A percentile compares a stretch with the other conserved stretches of the same genome.
Conservation (phyloP, 163 green algal species). For the Prototheca wickerhamii region DNA sequence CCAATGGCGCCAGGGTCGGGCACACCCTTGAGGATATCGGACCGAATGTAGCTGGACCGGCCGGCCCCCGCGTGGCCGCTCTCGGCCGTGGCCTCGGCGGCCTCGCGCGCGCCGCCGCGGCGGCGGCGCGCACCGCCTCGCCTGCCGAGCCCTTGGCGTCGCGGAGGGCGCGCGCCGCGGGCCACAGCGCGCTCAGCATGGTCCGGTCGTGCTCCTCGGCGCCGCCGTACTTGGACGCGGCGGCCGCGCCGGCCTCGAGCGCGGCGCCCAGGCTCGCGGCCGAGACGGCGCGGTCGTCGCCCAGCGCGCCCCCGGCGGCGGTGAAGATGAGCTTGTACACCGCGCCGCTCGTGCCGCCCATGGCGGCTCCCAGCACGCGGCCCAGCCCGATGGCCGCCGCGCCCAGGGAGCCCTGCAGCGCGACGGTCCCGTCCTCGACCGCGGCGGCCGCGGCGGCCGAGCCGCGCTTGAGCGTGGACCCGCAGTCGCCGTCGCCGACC, state of each 20-base stretch:
- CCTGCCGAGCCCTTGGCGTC: background rate
- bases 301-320: slow-evolving; percentile 38
- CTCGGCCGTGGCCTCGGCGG: slow-evolving; percentile 52
- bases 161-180: slow-evolving; percentile 35
- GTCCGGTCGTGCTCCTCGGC: slow-evolving; percentile 63
- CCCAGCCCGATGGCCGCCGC: slow-evolving; percentile 20
- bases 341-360: slow-evolving; percentile 66
- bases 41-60: slow-evolving; percentile 63
- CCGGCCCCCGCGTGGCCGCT: slow-evolving; percentile 59
- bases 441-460: slow-evolving; percentile 37
- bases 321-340: slow-evolving; percentile 76
- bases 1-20: slow-evolving; percentile 68
- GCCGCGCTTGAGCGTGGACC: slow-evolving; percentile 55
- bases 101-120: slow-evolving; percentile 43
- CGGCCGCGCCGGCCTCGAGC: slow-evolving; percentile 40
- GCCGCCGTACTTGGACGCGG: slow-evolving; percentile 68
- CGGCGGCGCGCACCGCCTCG: slow-evolving; percentile 25
- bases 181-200: slow-evolving; percentile 77
- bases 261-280: slow-evolving; percentile 16
- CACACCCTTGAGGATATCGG: slow-evolving; percentile 27
- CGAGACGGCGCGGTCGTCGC: background rate
- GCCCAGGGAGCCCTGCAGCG: slow-evolving; percentile 24
- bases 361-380: slow-evolving; percentile 17
- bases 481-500: slow-evolving; percentile 86
- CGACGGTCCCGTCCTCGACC: slow-evolving; percentile 18